Evolutionary conservation across 345 rosid species (phyloP).

Genomic region (Gossypioides kirkii): DNA sequence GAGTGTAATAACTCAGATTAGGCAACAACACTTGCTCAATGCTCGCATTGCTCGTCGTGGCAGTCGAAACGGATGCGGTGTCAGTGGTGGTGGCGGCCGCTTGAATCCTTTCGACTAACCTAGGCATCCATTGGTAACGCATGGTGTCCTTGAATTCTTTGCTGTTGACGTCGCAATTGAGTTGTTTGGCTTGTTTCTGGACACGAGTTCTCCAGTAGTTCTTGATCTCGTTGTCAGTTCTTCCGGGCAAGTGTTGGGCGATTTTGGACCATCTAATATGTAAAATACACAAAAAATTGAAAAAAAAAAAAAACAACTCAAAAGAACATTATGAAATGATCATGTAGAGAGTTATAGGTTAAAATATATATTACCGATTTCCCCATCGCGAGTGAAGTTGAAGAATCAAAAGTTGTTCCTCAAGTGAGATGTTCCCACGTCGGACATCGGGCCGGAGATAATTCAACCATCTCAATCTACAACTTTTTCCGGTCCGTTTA

Average conservation of each 20-base stretch:
- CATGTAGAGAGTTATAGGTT: not conserved
- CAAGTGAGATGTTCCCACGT: conserved; percentile 80
- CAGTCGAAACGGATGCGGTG: not conserved
- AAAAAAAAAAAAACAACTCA: not conserved
- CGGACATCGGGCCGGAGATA: conserved; percentile 92
- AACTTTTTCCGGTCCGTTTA: conserved; percentile 92
- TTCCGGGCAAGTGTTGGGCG: conserved; percentile 83
- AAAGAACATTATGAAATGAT: not conserved
- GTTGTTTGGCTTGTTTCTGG: conserved; percentile 87
- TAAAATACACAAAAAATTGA: not conserved
- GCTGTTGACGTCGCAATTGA: conserved; percentile 84
- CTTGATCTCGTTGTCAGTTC: conserved; percentile 93
- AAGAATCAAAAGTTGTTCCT: conserved; percentile 89
- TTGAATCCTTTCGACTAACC: conserved; percentile 82
- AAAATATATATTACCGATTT: conserved; percentile 47
- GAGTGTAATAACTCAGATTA: conserved; percentile 31
- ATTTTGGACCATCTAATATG: conserved; percentile 77
- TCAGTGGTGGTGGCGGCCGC: conserved; percentile 36
- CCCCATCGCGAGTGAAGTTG: conserved; percentile 97
- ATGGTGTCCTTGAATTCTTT: conserved; percentile 78
- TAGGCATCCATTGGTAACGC: conserved; percentile 81
- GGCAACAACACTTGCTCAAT: too few species aligned
- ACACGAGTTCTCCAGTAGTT: conserved; percentile 97
- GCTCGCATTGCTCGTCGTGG: too few species aligned
- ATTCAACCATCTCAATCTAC: conserved; percentile 90